A percentile compares a stretch with the other conserved stretches of the same genome.
phyloP scores from a whole-genome alignment of 2,329 filamentous ascomycete species.

The Aspergillus carbonarius region DNA sequence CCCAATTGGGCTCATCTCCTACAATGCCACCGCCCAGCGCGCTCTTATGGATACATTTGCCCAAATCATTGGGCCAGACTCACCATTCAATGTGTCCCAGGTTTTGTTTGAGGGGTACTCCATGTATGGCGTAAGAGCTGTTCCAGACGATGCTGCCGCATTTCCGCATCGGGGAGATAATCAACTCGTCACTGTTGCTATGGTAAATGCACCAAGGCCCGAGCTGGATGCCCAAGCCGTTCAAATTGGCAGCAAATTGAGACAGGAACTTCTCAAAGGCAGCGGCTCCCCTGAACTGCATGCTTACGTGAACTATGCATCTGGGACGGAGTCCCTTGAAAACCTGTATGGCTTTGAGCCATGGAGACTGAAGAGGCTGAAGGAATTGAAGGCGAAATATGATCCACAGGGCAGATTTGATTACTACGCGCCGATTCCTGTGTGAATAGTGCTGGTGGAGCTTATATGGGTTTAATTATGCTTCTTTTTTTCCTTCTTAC shows the following conservation, averaged over 20 bases:
- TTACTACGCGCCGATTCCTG: constrained; percentile 11
- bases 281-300: constrained; percentile 36
- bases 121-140: constrained; percentile 41
- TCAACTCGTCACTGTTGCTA: constrained; percentile 40
- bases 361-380: constrained; percentile 50
- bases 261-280: constrained; percentile 38
- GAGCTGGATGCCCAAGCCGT: constrained; percentile 36
- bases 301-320: constrained; percentile 55
- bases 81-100: constrained; percentile 35
- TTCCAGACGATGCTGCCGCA: constrained; percentile 38
- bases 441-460: not conserved
- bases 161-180: constrained; percentile 47
- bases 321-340: constrained; percentile 45
- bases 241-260: constrained; percentile 40
- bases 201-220: constrained; percentile 31
- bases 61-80: constrained; percentile 24
- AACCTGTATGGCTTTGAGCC: constrained; percentile 51
- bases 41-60: constrained; percentile 36
- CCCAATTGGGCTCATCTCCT: constrained; percentile 41
- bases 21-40: constrained; percentile 35
- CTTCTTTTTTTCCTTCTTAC: not conserved
- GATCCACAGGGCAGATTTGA: constrained; percentile 19
- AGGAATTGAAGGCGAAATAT: constrained; percentile 34
- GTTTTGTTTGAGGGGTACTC: constrained; percentile 57
- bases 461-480: not conserved